These are phyloP conservation scores for Cercophora scortea DNA, from an alignment of 495 filamentous ascomycete species.

Conservation along the genomic window DNA sequence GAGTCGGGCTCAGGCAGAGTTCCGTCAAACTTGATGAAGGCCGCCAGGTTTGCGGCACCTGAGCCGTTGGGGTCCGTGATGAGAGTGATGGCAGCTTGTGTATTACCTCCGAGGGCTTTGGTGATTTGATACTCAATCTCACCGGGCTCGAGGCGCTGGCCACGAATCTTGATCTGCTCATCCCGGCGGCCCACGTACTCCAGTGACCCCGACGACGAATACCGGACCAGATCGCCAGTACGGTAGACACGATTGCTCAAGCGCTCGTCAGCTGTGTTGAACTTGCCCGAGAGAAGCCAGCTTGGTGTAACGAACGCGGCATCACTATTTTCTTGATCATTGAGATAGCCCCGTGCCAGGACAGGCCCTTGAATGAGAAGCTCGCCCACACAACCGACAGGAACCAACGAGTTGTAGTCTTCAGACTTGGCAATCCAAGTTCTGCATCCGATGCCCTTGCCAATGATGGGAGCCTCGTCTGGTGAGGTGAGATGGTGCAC, in stretches of 20 bases:
- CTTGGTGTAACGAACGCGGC: too few species aligned
- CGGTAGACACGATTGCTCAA: neutral
- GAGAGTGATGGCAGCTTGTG: too few species aligned
- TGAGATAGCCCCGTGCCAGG: neutral
- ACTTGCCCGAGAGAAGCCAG: too few species aligned
- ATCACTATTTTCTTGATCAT: neutral
- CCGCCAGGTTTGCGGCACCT: too few species aligned
- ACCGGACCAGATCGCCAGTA: neutral
- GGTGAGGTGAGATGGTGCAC: neutral
- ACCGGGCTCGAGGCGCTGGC: neutral
- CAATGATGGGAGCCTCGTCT: neutral
- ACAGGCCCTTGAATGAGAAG: neutral
- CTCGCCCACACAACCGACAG: neutral
- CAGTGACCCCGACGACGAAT: neutral
- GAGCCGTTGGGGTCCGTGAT: too few species aligned
- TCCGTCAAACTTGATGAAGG: too few species aligned
- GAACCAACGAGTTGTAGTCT: neutral
- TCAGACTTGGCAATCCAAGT: neutral
- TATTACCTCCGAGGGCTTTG: too few species aligned
- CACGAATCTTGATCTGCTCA: neutral
- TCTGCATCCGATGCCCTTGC: neutral
- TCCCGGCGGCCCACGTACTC: neutral
- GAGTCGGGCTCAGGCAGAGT: too few species aligned
- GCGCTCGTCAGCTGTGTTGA: neutral
- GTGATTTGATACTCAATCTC: neutral